These are phyloP conservation scores for Ophiostoma tasmaniense DNA, from an alignment of 2,329 filamentous ascomycete genomes.

Conservation along the genomic window DNA sequence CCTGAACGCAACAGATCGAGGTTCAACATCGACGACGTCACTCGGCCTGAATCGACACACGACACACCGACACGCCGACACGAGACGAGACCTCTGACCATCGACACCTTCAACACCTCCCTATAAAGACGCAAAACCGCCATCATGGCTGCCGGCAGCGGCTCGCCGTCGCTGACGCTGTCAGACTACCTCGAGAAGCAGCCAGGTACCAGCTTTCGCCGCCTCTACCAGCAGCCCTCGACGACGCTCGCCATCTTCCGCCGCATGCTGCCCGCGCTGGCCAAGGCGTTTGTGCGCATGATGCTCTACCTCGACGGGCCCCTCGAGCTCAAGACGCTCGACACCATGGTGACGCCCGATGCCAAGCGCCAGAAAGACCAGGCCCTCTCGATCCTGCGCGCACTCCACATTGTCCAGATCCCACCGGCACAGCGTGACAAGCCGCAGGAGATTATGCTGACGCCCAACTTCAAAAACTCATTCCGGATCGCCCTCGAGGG, in stretches of 20 bases:
- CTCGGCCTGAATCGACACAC: background rate
- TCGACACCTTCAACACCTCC: background rate
- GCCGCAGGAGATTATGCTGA: slow-evolving; percentile 65
- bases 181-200: slow-evolving; percentile 92
- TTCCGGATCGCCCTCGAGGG: slow-evolving; percentile 82
- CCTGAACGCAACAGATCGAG: background rate
- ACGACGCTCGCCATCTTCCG: slow-evolving; percentile 92
- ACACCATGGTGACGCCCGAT: slow-evolving; percentile 71
- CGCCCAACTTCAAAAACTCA: slow-evolving; percentile 72
- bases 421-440: slow-evolving; percentile 52
- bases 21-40: background rate
- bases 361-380: slow-evolving; percentile 66
- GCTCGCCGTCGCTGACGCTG: slow-evolving; percentile 45
- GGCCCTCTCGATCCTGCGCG: slow-evolving; percentile 69
- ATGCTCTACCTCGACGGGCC: slow-evolving; percentile 84
- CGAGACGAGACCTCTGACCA: background rate
- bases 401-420: slow-evolving; percentile 77
- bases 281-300: slow-evolving; percentile 93
- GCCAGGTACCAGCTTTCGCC: slow-evolving; percentile 79
- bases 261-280: slow-evolving; percentile 89
- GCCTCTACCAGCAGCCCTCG: slow-evolving; percentile 91
- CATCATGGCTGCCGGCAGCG: slow-evolving; percentile 9
- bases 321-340: slow-evolving; percentile 69
- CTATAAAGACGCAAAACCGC: background rate
- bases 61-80: background rate